phyloP scores from a whole-genome alignment of 140 eudicot species.

The Stevia rebaudiana region DNA sequence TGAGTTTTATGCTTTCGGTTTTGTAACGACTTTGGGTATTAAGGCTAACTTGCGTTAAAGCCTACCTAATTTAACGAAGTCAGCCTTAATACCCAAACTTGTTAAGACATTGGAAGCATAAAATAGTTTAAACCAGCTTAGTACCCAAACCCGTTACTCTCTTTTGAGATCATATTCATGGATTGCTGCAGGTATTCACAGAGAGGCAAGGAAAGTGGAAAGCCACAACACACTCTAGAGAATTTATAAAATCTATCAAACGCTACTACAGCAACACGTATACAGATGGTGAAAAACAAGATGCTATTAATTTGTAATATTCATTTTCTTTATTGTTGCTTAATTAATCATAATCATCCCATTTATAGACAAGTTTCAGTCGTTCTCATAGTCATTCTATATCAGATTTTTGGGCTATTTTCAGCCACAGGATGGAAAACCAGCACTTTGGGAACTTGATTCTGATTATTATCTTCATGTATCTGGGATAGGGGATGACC shows the following conservation, averaged over 20 bases:
- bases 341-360: slow-evolving; percentile 2
- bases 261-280: slow-evolving; percentile 93
- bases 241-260: slow-evolving; percentile 83
- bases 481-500: slow-evolving; percentile 79
- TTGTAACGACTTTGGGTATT: too few relatives aligned
- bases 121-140: too few relatives aligned
- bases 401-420: slow-evolving; percentile 90
- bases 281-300: slow-evolving; percentile 98
- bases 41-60: too few relatives aligned
- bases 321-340: slow-evolving; percentile 9
- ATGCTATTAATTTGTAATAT: slow-evolving; percentile 82
- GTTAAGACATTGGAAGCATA: too few relatives aligned
- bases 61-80: too few relatives aligned
- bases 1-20: too few relatives aligned
- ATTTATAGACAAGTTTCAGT: not conserved
- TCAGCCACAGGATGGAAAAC: slow-evolving; percentile 91
- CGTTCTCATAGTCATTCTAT: not conserved
- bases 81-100: too few relatives aligned
- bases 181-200: slow-evolving; percentile 59
- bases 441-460: slow-evolving; percentile 98
- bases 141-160: too few relatives aligned
- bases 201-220: slow-evolving; percentile 99
- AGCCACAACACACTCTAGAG: slow-evolving; percentile 95
- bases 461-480: slow-evolving; percentile 98
- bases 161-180: slow-evolving; percentile 3